These are phyloP conservation scores for Pseudozyma flocculosa DNA, from an alignment of 1,284 basidiomycete genomes.

Conservation along the genomic window DNA sequence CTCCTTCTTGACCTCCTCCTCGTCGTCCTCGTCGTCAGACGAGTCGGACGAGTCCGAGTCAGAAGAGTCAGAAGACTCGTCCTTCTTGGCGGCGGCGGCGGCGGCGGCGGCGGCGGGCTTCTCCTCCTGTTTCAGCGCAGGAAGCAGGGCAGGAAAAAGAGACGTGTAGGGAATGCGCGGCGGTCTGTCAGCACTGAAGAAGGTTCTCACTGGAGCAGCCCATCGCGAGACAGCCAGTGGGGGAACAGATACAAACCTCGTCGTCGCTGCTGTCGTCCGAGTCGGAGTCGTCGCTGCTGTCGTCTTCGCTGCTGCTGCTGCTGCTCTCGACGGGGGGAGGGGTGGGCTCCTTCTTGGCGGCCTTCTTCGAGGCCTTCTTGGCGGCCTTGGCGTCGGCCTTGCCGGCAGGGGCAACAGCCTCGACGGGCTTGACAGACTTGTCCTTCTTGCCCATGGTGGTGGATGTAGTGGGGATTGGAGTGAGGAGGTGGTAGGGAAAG, in stretches of 20 bases:
- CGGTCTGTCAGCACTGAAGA: neutral
- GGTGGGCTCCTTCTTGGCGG: constrained; percentile 36
- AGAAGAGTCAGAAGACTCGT: constrained; percentile 22
- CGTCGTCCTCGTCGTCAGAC: constrained; percentile 25
- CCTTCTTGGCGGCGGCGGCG: constrained; percentile 6
- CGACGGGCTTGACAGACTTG: constrained; percentile 15
- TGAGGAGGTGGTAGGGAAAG: constrained; percentile 4
- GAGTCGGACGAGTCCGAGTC: constrained; percentile 16
- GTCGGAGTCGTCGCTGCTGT: constrained; percentile 4
- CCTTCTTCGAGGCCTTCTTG: constrained; percentile 39
- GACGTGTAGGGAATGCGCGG: neutral
- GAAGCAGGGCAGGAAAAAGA: constrained; percentile 2
- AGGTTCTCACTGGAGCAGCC: too few species aligned
- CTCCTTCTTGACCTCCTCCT: constrained; percentile 30
- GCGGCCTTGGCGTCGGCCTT: constrained; percentile 25
- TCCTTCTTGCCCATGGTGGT: constrained; percentile 30
- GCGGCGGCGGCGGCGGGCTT: constrained; percentile 3
- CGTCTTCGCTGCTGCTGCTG: constrained; percentile 8
- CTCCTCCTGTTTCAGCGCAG: constrained; percentile 1
- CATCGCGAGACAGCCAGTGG: too few species aligned
- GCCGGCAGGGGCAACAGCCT: constrained; percentile 15
- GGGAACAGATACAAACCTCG: constrained; percentile 4
- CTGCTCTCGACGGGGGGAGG: constrained; percentile 19
- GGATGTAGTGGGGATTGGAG: neutral
- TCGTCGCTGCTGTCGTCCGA: constrained; percentile 10